Evolutionary conservation across 73 alveolate genomes (phyloP).

Genomic region (Breviolum minutum): DNA sequence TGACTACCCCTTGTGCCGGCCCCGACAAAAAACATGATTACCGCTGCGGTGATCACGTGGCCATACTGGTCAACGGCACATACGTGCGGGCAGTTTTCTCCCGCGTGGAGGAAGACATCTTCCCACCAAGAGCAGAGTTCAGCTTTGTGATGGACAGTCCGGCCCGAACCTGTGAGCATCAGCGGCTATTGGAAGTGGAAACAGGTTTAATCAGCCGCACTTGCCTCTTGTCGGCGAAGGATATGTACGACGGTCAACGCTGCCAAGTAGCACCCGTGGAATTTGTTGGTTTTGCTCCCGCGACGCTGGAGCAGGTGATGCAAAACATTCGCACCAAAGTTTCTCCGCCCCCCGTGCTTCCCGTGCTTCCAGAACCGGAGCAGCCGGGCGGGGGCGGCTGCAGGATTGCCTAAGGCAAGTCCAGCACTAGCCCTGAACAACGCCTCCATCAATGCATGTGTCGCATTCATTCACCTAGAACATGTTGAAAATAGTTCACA

Average conservation of each 20-base stretch:
- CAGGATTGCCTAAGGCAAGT: neutral
- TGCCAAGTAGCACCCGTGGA: neutral
- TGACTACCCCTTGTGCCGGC: neutral
- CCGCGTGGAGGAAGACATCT: neutral
- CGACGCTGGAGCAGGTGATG: neutral
- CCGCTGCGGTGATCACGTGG: neutral
- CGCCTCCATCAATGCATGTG: too few relatives aligned
- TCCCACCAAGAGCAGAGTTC: neutral
- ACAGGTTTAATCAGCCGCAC: neutral
- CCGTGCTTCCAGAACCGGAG: neutral
- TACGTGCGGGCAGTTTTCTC: neutral
- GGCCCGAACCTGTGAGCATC: neutral
- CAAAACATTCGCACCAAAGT: neutral
- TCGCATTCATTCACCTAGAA: too few relatives aligned
- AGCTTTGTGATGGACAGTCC: neutral
- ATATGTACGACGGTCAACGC: neutral
- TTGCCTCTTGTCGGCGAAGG: neutral
- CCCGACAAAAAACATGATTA: too few relatives aligned
- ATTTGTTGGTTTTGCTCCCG: neutral
- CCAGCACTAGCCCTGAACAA: too few relatives aligned
- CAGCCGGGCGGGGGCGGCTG: constrained; percentile 10
- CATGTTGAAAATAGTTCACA: too few relatives aligned
- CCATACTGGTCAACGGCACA: neutral
- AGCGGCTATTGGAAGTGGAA: neutral
- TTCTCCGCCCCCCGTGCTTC: neutral